A percentile compares a stretch with the other conserved stretches of the same genome.
These are phyloP conservation scores for Claviceps spartinae DNA, from an alignment of 2,329 filamentous ascomycete species.

Conservation along the genomic window DNA sequence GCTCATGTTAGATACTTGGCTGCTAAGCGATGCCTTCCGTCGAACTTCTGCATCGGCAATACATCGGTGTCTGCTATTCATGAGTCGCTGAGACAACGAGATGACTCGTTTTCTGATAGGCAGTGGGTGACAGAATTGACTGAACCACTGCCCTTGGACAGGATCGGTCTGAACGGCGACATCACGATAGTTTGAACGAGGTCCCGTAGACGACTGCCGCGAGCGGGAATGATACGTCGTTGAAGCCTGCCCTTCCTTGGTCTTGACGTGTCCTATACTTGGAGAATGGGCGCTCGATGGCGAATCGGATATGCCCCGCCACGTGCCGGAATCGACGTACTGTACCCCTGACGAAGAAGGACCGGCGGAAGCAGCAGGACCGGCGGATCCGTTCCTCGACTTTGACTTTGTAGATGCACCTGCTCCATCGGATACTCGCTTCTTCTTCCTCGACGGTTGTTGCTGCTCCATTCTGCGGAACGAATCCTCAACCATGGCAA, in stretches of 20 bases:
- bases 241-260: slow-evolving; percentile 19
- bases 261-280: slow-evolving; percentile 13
- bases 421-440: slow-evolving; percentile 44
- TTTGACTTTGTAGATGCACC: slow-evolving; percentile 24
- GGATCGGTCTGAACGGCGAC: slow-evolving; percentile 41
- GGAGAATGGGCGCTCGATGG: slow-evolving; percentile 31
- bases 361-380: slow-evolving; percentile 17
- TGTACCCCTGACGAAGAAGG: slow-evolving; percentile 8
- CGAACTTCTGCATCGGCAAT: slow-evolving; percentile 27
- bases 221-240: slow-evolving; percentile 12
- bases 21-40: slow-evolving; percentile 13
- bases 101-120: slow-evolving; percentile 35
- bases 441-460: slow-evolving; percentile 46
- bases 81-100: slow-evolving; percentile 37
- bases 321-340: slow-evolving; percentile 41
- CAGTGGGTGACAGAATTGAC: slow-evolving; percentile 20
- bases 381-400: slow-evolving; percentile 23
- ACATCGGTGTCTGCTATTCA: slow-evolving; percentile 33
- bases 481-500: slow-evolving; percentile 50
- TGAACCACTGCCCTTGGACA: slow-evolving; percentile 40
- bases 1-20: slow-evolving; percentile 15
- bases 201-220: slow-evolving; percentile 24
- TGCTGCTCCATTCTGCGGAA: slow-evolving; percentile 50
- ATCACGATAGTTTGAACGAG: slow-evolving; percentile 34
- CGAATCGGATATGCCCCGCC: slow-evolving; percentile 39